Evolutionary conservation across 1,139 yeast species (phyloP).

Genomic region (Barnettozyma hawaiiensis): DNA sequence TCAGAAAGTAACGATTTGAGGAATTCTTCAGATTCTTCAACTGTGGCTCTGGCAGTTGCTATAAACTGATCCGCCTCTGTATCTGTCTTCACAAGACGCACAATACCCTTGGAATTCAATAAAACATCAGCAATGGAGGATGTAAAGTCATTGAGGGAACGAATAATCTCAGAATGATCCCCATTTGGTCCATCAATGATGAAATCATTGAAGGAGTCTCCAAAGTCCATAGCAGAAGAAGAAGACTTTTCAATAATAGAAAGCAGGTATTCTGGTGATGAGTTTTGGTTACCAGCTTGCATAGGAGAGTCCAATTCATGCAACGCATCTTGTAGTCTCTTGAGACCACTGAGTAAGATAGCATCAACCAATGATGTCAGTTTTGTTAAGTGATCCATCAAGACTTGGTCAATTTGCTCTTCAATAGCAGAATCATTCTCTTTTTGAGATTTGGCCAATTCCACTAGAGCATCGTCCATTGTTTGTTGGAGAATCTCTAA

Average conservation of each 20-base stretch:
- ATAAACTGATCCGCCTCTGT: slow-evolving; percentile 48
- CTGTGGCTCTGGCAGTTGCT: slow-evolving; percentile 48
- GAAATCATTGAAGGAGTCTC: slow-evolving; percentile 70
- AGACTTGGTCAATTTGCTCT: slow-evolving; percentile 53
- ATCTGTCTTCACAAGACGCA: slow-evolving; percentile 47
- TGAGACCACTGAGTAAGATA: slow-evolving; percentile 62
- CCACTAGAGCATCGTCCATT: slow-evolving; percentile 65
- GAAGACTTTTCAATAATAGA: slow-evolving; percentile 71
- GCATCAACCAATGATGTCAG: slow-evolving; percentile 64
- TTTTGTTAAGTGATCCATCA: slow-evolving; percentile 45
- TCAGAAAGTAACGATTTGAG: slow-evolving; percentile 56
- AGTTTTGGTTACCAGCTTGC: slow-evolving; percentile 78
- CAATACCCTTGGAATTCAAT: slow-evolving; percentile 65
- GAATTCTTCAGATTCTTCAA: slow-evolving; percentile 57
- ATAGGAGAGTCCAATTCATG: slow-evolving; percentile 72
- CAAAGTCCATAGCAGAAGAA: slow-evolving; percentile 72
- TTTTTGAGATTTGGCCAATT: slow-evolving; percentile 51
- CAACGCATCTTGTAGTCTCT: slow-evolving; percentile 66
- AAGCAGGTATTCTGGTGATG: slow-evolving; percentile 67
- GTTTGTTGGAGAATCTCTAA: slow-evolving; percentile 76
- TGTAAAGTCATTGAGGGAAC: slow-evolving; percentile 63
- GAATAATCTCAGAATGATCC: slow-evolving; percentile 63
- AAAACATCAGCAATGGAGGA: slow-evolving; percentile 60
- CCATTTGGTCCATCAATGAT: slow-evolving; percentile 74
- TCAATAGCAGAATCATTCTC: slow-evolving; percentile 51